Conservation (phyloP, 2,329 filamentous ascomycete genomes). For the Trichoderma sp. region DNA sequence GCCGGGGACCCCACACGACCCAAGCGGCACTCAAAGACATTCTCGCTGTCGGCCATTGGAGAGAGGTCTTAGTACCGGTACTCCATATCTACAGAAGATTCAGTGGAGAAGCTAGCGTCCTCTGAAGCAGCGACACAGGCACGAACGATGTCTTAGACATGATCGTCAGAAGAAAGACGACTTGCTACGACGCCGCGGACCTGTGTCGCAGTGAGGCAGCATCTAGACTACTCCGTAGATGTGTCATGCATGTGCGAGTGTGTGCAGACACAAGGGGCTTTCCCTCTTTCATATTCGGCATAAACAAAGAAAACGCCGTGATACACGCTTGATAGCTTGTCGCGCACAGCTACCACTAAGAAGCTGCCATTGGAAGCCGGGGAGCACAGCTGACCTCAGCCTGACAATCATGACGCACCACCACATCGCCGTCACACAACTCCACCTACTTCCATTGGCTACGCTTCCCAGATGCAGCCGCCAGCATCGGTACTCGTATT, state of each 20-base stretch:
- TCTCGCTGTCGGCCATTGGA: conserved; percentile 17
- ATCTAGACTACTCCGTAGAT: background rate
- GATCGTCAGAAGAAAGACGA: background rate
- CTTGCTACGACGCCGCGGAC: background rate
- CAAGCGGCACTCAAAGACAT: conserved; percentile 1
- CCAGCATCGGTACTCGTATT: background rate
- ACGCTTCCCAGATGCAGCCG: background rate
- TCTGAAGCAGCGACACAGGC: background rate
- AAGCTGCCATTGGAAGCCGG: background rate
- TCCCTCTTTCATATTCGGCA: background rate
- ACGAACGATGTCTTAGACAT: conserved; percentile 12
- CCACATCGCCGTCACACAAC: conserved; percentile 11
- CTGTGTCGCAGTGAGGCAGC: background rate
- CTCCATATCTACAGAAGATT: background rate
- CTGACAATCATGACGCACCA: background rate
- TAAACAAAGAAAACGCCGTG: background rate
- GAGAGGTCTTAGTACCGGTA: background rate
- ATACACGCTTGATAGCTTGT: background rate
- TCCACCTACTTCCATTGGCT: background rate
- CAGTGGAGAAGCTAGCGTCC: background rate
- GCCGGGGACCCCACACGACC: conserved; percentile 21
- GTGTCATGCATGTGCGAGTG: background rate
- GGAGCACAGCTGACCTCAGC: conserved; percentile 12
- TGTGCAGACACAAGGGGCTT: background rate
- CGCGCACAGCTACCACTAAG: background rate